Evolutionary conservation across 2,329 filamentous ascomycete genomes (phyloP), one percentile per base, ranked within the genome.

Genomic region (Fusarium sp.): DNA sequence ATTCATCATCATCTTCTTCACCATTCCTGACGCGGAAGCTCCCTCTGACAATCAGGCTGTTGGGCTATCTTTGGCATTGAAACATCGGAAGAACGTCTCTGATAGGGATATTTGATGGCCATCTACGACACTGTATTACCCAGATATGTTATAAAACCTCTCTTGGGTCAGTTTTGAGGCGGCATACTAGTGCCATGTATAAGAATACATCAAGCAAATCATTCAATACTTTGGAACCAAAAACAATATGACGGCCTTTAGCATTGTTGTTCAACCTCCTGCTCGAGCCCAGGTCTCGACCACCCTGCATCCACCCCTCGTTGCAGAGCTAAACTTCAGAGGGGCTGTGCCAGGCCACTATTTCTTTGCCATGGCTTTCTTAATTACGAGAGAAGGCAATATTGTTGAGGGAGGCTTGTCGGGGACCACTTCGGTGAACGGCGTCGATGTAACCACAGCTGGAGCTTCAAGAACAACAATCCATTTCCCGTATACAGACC

Each of bases 351-450:
- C 74, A 8, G 46, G 49, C 5, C 59, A 57, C 25, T 65, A 77
- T 38, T 78, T 78, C 60, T 81, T 81, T 52, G 78, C 77, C 47
- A 81, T 75, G 61, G 75, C 71, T 7, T 33, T 74, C 3, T 67
- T 82, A 4, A 30, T 81, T 1, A 72, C 73, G 38, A 43, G 43
- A 5, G 25, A 69, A 2, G 74, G 75, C 9, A 42, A 38, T 4
- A 66, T 78, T 4, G 59, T 79, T 9, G 75, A 77, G 1, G 74
- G 63, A 16, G 49, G 57, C 59, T 81, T 30, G 46, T 49, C 9
- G 70, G 79, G 44, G 63, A 62, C 30, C 11, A 74, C 68, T 12
- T 56, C 72, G 9, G 62, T 67, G 15, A 77, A 75, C 2, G 75
- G 78, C 1, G 49, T 64, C 19, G 56, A 74, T 19, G 11, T 75